These are phyloP conservation scores for Hemileccinum rubropunctum DNA, from an alignment of 768 basidiomycete genomes.

Conservation along the genomic window DNA sequence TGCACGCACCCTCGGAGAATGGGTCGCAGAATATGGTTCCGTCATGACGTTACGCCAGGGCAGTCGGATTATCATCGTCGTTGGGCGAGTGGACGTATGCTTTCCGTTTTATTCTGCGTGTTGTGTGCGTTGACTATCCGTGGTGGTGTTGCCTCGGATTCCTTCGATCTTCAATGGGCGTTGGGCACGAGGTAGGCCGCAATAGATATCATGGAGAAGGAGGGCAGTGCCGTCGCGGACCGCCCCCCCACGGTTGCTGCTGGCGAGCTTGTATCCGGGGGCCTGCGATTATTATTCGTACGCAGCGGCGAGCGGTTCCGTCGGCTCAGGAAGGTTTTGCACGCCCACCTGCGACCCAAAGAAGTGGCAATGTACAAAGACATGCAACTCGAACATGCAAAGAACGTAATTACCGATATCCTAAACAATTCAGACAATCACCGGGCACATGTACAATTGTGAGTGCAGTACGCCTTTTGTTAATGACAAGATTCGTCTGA, in stretches of 20 bases:
- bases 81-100: constrained; percentile 22
- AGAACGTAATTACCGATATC: constrained; percentile 25
- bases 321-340: constrained; percentile 50
- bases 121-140: background rate
- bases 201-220: constrained; percentile 58
- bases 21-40: constrained; percentile 56
- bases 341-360: constrained; percentile 52
- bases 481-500: no score
- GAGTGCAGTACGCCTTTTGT: constrained; percentile 14
- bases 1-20: constrained; percentile 42
- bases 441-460: constrained; percentile 50
- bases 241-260: constrained; percentile 51
- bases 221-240: constrained; percentile 47
- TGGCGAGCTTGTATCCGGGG: constrained; percentile 50
- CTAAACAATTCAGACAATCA: constrained; percentile 29
- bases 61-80: constrained; percentile 12
- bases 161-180: background rate
- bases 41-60: constrained; percentile 54
- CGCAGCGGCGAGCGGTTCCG: constrained; percentile 51
- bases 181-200: constrained; percentile 42
- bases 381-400: constrained; percentile 37
- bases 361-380: constrained; percentile 38
- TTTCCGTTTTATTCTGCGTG: background rate
- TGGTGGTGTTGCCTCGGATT: background rate
- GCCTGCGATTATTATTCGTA: constrained; percentile 51